These are phyloP conservation scores for Colletotrichum coccodes DNA, from an alignment of 2,329 filamentous ascomycete species.

Conservation along the genomic window DNA sequence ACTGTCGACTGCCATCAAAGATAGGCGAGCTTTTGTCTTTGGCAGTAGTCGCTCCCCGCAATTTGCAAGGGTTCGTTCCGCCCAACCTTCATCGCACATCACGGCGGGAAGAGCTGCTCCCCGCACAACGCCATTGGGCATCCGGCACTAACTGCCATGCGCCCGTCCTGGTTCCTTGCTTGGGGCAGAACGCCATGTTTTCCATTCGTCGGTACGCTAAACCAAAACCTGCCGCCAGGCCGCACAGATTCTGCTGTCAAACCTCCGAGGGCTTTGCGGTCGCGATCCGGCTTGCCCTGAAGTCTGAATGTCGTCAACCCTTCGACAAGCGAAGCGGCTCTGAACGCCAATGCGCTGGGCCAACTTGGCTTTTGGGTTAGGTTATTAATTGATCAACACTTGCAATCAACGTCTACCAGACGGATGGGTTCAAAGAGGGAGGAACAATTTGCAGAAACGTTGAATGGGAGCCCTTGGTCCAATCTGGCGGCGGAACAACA, in stretches of 20 bases:
- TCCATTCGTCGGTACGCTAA: background rate
- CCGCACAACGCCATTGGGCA: conserved; percentile 23
- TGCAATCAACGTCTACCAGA: conserved; percentile 6
- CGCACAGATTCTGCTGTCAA: background rate
- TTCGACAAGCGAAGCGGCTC: conserved; percentile 49
- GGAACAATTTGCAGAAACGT: conserved; percentile 1
- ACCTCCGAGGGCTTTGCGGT: too few species aligned
- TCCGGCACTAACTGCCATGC: conserved; percentile 23
- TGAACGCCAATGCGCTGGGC: conserved; percentile 9
- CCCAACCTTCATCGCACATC: conserved; percentile 13
- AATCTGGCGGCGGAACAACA: conserved; percentile 29
- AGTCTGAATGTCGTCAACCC: background rate
- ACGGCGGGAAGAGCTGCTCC: conserved; percentile 24
- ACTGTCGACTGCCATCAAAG: background rate
- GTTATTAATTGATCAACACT: conserved; percentile 26
- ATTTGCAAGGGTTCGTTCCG: conserved; percentile 14
- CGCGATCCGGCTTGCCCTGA: background rate
- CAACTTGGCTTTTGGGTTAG: conserved; percentile 19
- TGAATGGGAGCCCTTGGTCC: conserved; percentile 1
- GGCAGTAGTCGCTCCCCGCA: conserved; percentile 15
- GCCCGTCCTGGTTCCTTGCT: conserved; percentile 23
- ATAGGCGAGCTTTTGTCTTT: conserved; percentile 3
- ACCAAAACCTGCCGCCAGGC: too few species aligned
- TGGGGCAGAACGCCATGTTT: background rate
- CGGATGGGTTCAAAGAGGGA: background rate